Evolutionary conservation across 176 grass and related monocot genomes (phyloP), one percentile per base, ranked within the genome.

Genomic region (Oryza glumipatula): DNA sequence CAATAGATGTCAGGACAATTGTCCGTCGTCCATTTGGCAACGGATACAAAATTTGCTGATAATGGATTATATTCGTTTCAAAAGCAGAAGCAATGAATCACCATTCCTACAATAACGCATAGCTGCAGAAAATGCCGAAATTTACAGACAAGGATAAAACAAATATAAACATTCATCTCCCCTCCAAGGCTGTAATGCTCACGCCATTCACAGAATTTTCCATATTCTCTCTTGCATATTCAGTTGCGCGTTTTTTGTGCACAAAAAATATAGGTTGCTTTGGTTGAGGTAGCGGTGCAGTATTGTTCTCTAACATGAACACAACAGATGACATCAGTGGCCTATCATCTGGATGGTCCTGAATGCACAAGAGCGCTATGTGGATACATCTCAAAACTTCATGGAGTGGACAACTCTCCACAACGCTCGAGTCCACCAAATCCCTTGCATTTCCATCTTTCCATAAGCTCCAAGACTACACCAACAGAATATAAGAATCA

Each of bases 401-500:
- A 28, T 82, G 43, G 3, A 45, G 24, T 4, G 49, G 11, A 7
- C 36, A 89, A 67, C 65, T 75, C 19, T 72, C 51, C 1, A 4
- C 82, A n/a, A 91, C 0, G 0, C 46, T 45, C 0, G 80, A 45
- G 65, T 91, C 86, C 9, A 91, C 5, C 21, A 89, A 35, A 52
- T 92, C 78, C 23, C 78, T 26, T 38, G 7, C 68, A 15, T 71
- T 87, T 11, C 81, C 80, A 67, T 92, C 86, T 11, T 79, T 83
- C 90, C 86, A 92, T 30, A 87, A 24, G 21, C 54, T 76, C 86
- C 83, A 94, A 84, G 86, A 83, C 86, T 91, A 70, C 43, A 73
- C 28, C 43, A 51, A 32, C 43, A 6, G 6, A 17, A 83, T 17
- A 7, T 60, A 65, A 5, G 24, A 33, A n/a, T 79, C 44, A 49